Evolutionary conservation across 108 stramenopile species (phyloP), one percentile per base, ranked within the genome.

Genomic region (Cyclotella kingstonii): DNA sequence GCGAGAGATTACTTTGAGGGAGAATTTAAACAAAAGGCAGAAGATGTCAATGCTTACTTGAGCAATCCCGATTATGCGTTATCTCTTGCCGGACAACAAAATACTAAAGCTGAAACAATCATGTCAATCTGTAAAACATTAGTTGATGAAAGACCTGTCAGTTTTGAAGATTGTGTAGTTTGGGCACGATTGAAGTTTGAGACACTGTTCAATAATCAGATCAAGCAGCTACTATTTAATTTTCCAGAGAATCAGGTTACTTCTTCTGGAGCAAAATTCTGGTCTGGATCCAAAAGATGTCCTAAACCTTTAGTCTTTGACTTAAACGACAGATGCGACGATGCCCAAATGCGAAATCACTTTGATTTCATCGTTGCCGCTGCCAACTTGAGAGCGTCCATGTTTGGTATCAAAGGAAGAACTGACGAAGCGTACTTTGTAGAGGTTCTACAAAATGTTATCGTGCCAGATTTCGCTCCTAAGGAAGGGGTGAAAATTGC

Each of bases 1-100:
- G 97, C 97, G 5, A 81, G 98, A 15, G 98, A 99, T 76, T 98
- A 90, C 78, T 99, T 99, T 73, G 98, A 98, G 79, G 98, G 96
- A 5, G 88, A 80, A 31, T 98, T 97, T 81, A 91, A 93, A 70
- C 98, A 99, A 66, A 74, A 77, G 15, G 88, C 96, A 8, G 96
- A 96, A 62, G 96, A 97, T 60, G 96, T 93, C 43, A 97, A 98
- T 72, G 53, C 78, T 22, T 99, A 97, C 78, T 77, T 98, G 49
- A 60, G 77, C 40, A 71, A 79, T 59, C 64, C 84, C 25, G 79
- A 93, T 30, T 95, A 90, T 63, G 73, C 84, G 23, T 75, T 81
- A 19, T 54, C 86, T 34, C 85, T 95, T n/a, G 77, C 79, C 21
- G 65, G 83, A 23, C 95, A 99, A 55, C 95, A 87, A 60, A 93